These are phyloP conservation scores for Solanum aculeatissimum DNA, from an alignment of 305 asterid species.

Conservation along the genomic window DNA sequence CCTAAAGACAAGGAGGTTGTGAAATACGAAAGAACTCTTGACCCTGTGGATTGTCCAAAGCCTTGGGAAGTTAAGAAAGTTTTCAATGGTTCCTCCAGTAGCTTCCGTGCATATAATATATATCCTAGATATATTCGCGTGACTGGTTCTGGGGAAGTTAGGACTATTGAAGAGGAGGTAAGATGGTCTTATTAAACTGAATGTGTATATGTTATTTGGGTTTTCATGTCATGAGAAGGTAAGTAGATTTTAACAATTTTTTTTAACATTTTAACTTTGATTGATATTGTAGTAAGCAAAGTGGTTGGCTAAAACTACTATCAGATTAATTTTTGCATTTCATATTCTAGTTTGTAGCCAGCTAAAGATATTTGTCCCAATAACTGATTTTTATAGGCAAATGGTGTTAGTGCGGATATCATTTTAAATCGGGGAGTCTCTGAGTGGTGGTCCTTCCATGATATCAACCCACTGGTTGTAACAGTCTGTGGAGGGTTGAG, in stretches of 20 bases:
- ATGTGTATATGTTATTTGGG: not conserved
- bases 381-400: slow-evolving; percentile 27
- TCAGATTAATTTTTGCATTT: not conserved
- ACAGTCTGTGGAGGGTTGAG: slow-evolving; percentile 52
- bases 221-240: not conserved
- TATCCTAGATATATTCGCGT: slow-evolving; percentile 84
- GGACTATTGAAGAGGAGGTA: slow-evolving; percentile 82
- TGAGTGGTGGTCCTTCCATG: slow-evolving; percentile 96
- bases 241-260: not conserved
- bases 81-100: slow-evolving; percentile 61
- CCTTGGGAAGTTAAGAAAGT: slow-evolving; percentile 62
- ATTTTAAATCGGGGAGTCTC: slow-evolving; percentile 49
- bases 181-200: not conserved
- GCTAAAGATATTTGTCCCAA: not conserved
- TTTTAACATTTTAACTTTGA: not conserved
- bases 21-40: slow-evolving; percentile 59
- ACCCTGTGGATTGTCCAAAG: slow-evolving; percentile 54
- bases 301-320: not conserved
- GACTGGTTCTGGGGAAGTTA: slow-evolving; percentile 92
- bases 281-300: not conserved
- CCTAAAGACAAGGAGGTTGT: slow-evolving; percentile 93
- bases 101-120: slow-evolving; percentile 54
- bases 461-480: slow-evolving; percentile 30
- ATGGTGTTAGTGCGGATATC: slow-evolving; percentile 69
- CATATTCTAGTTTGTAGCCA: not conserved